Evolutionary conservation across 2,329 filamentous ascomycete species (phyloP).

Genomic region (Seiridium cupressi): DNA sequence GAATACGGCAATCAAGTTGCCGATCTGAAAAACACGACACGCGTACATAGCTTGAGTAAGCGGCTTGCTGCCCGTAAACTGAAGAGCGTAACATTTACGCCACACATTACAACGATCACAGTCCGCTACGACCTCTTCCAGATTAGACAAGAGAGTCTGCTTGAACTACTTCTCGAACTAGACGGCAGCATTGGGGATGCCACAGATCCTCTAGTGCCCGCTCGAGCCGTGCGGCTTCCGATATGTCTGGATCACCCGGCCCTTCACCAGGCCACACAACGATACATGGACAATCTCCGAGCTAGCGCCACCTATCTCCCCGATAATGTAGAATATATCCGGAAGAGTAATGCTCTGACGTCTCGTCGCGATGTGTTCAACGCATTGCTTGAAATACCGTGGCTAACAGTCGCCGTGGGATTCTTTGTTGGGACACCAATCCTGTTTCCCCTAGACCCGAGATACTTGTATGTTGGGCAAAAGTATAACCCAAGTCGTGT

Average conservation of each 20-base stretch:
- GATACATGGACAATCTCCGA: neutral
- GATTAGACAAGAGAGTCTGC: too few relatives aligned
- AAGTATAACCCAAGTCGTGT: conserved; percentile 50
- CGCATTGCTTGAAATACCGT: neutral
- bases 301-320: neutral
- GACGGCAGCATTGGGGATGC: too few relatives aligned
- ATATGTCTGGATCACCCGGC: neutral
- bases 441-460: neutral
- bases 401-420: neutral
- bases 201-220: too few relatives aligned
- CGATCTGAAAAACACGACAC: too few relatives aligned
- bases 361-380: neutral
- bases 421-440: neutral
- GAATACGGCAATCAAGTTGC: too few relatives aligned
- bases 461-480: neutral
- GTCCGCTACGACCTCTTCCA: too few relatives aligned
- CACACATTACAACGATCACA: too few relatives aligned
- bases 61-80: too few relatives aligned
- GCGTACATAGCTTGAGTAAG: too few relatives aligned
- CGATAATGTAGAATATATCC: neutral
- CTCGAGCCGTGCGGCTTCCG: neutral
- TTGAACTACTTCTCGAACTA: too few relatives aligned
- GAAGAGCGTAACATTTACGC: too few relatives aligned
- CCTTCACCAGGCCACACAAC: neutral
- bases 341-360: neutral